Conservation (phyloP, 352 stramenopile species). For the Phytophthora sp. region DNA sequence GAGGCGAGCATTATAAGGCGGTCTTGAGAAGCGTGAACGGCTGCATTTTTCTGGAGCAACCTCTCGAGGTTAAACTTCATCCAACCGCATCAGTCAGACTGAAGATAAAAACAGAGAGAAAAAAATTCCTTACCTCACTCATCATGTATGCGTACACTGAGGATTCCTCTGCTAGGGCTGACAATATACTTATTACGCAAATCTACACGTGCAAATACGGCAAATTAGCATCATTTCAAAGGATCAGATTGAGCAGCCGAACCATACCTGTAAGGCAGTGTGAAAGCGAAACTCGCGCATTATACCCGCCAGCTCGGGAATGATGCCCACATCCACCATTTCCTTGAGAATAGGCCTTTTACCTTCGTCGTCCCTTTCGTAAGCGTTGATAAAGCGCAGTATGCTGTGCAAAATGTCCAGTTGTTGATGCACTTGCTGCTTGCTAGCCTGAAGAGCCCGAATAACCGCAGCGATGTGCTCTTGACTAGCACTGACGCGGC, state of each 20-base stretch:
- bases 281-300: slow-evolving; percentile 80
- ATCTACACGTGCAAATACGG: slow-evolving; percentile 25
- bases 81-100: not conserved
- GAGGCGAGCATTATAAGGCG: slow-evolving; percentile 47
- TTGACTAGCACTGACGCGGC: slow-evolving; percentile 19
- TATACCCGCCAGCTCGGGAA: slow-evolving; percentile 40
- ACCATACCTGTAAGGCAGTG: slow-evolving; percentile 46
- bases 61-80: slow-evolving; percentile 26
- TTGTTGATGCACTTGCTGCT: slow-evolving; percentile 47
- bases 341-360: slow-evolving; percentile 40
- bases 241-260: not conserved
- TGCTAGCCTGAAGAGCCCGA: slow-evolving; percentile 35
- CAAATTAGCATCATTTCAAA: not conserved
- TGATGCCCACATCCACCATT: slow-evolving; percentile 50
- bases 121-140: slow-evolving; percentile 40
- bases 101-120: not conserved
- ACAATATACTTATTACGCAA: slow-evolving; percentile 51
- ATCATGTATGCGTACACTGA: slow-evolving; percentile 66
- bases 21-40: slow-evolving; percentile 52
- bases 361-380: slow-evolving; percentile 21
- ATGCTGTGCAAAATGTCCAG: slow-evolving; percentile 48
- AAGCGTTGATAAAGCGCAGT: slow-evolving; percentile 36
- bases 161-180: slow-evolving; percentile 48
- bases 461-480: slow-evolving; percentile 33
- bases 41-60: slow-evolving; percentile 52